These are phyloP conservation scores for Dryas drummondii DNA, from an alignment of 306 rosid species.

Conservation along the genomic window DNA sequence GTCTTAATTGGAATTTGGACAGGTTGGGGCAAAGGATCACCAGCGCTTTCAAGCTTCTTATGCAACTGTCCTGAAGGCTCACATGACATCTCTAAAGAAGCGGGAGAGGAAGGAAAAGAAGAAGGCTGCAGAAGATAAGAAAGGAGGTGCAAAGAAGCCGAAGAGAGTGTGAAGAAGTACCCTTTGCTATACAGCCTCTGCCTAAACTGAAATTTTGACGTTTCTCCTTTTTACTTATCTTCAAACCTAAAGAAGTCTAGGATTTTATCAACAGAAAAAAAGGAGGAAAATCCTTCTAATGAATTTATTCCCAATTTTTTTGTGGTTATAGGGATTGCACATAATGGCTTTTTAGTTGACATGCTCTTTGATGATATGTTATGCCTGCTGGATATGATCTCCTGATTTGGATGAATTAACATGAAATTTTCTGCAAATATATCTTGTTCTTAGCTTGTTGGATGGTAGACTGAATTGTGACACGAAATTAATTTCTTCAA, in stretches of 20 bases:
- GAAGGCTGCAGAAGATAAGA: constrained; percentile 69
- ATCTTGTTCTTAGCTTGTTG: too few species aligned
- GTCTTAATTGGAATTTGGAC: constrained; percentile 22
- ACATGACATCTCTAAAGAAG: constrained; percentile 94
- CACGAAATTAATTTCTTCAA: too few species aligned
- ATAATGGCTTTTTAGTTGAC: not conserved
- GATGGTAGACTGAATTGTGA: too few species aligned
- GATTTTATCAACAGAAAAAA: not conserved
- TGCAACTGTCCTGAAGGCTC: constrained; percentile 92
- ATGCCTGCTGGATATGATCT: not conserved
- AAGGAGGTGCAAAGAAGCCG: constrained; percentile 49
- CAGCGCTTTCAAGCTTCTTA: constrained; percentile 96
- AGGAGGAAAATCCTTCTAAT: not conserved
- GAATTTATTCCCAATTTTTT: not conserved
- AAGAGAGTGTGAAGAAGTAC: constrained; percentile 29
- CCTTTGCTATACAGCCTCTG: constrained; percentile 14
- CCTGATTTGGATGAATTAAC: too few species aligned
- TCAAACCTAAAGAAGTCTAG: not conserved
- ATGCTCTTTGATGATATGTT: not conserved
- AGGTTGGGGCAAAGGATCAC: constrained; percentile 98
- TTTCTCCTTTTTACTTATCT: not conserved
- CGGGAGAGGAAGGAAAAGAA: constrained; percentile 97
- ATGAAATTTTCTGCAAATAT: too few species aligned
- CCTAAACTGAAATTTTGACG: not conserved
- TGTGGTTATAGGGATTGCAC: not conserved